These are phyloP conservation scores for Mortierella sp. DNA, from an alignment of 371 early-diverging fungal species.

Conservation along the genomic window DNA sequence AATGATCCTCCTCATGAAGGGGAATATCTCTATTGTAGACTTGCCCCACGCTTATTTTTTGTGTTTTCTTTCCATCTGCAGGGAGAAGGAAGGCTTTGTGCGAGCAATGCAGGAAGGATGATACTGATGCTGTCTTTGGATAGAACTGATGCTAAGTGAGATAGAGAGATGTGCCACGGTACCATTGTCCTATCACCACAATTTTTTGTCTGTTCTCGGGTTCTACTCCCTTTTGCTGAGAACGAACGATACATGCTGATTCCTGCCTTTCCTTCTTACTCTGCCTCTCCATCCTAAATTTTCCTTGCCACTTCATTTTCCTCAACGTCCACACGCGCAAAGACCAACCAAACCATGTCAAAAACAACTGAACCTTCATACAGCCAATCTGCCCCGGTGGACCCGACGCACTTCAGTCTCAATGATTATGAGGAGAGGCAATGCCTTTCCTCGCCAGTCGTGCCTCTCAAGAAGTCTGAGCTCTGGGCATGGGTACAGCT, in stretches of 20 bases:
- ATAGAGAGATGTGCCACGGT: too few species aligned
- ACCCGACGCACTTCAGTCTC: conserved; percentile 21
- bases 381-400: background rate
- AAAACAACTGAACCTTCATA: background rate
- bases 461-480: conserved; percentile 32
- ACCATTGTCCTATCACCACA: too few species aligned
- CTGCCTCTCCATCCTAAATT: background rate
- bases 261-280: background rate
- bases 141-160: too few species aligned
- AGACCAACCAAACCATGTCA: background rate
- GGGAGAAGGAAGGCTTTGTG: too few species aligned
- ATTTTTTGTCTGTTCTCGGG: background rate
- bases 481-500: conserved; percentile 45
- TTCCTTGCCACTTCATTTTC: background rate
- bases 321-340: background rate
- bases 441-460: background rate
- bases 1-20: too few species aligned
- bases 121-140: too few species aligned
- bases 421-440: conserved; percentile 31
- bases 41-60: too few species aligned
- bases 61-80: too few species aligned
- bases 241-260: too few species aligned
- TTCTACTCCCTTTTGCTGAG: too few species aligned
- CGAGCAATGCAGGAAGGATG: too few species aligned
- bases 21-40: too few species aligned